Conservation (phyloP, 2,329 filamentous ascomycete genomes). For the Fusarium tuaranense region DNA sequence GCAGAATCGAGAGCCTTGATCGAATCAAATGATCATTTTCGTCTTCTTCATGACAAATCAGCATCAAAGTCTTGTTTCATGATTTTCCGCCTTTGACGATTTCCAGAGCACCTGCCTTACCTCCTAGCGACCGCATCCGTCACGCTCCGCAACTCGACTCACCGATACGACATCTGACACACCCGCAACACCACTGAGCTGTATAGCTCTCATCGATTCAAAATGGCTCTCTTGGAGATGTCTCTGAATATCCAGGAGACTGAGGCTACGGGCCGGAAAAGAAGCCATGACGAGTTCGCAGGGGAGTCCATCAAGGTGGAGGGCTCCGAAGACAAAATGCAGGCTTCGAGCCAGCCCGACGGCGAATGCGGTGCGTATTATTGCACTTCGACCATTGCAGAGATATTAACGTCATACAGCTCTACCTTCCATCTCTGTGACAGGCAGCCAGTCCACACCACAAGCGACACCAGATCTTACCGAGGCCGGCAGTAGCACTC, state of each 20-base stretch:
- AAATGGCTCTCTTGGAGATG: conserved; percentile 62
- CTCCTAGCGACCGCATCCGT: conserved; percentile 3
- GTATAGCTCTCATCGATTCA: conserved; percentile 11
- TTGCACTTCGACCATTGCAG: no score
- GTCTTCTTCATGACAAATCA: conserved; percentile 1
- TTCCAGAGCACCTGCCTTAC: conserved; percentile 15
- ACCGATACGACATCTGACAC: neutral
- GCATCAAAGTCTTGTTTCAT: conserved; percentile 18
- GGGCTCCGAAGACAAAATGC: conserved; percentile 29
- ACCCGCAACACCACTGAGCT: conserved; percentile 8
- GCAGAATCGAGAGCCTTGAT: neutral
- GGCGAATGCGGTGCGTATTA: conserved; percentile 41
- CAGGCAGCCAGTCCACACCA: conserved; percentile 45
- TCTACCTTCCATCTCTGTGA: conserved; percentile 38
- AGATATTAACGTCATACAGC: conserved; percentile 37
- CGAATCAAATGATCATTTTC: conserved; percentile 12
- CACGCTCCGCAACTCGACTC: neutral
- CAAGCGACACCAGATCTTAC: conserved; percentile 52
- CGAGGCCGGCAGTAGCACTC: conserved; percentile 57
- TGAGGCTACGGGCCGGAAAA: conserved; percentile 57
- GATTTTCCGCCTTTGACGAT: conserved; percentile 18
- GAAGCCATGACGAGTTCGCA: conserved; percentile 60
- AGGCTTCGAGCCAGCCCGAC: conserved; percentile 30
- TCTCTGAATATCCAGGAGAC: conserved; percentile 62
- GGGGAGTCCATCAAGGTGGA: conserved; percentile 48